Conservation (phyloP, 192 early-diverging fungal genomes). For the Jimgerdemannia flammicorona region DNA sequence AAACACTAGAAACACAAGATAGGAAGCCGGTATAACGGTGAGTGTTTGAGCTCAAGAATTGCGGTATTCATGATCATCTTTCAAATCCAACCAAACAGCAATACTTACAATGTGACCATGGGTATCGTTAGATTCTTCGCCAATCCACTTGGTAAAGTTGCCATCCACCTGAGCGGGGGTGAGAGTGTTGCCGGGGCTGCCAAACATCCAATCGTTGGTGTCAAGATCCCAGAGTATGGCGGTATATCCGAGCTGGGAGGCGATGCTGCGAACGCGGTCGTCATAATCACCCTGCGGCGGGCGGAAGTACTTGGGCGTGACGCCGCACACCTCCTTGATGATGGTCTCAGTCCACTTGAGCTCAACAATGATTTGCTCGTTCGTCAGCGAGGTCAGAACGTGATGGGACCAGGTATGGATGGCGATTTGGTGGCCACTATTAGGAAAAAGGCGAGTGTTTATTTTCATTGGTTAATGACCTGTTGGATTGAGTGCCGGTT, state of each 20-base stretch:
- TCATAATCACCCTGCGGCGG: constrained; percentile 51
- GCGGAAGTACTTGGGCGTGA: constrained; percentile 40
- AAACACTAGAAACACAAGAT: background rate
- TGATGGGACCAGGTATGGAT: constrained; percentile 64
- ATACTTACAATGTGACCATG: constrained; percentile 30
- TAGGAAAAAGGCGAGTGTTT: background rate
- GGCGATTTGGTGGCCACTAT: constrained; percentile 52
- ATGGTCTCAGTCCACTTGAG: constrained; percentile 51
- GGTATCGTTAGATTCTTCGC: constrained; percentile 19
- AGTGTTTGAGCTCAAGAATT: background rate
- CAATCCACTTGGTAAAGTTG: constrained; percentile 21
- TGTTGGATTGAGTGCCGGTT: background rate
- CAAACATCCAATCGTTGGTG: constrained; percentile 39
- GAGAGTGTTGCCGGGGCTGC: constrained; percentile 25
- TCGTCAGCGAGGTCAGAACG: constrained; percentile 41
- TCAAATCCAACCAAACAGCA: constrained; percentile 12
- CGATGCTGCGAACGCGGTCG: constrained; percentile 47
- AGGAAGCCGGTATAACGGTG: too few species aligned
- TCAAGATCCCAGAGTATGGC: constrained; percentile 48
- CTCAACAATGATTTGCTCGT: constrained; percentile 50
- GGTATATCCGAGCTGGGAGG: constrained; percentile 37
- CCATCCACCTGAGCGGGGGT: constrained; percentile 25
- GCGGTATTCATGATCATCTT: background rate
- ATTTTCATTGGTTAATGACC: background rate
- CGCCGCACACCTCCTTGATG: constrained; percentile 32